phyloP scores from a whole-genome alignment of 1,284 basidiomycete genomes.

The Tilletia indica region DNA sequence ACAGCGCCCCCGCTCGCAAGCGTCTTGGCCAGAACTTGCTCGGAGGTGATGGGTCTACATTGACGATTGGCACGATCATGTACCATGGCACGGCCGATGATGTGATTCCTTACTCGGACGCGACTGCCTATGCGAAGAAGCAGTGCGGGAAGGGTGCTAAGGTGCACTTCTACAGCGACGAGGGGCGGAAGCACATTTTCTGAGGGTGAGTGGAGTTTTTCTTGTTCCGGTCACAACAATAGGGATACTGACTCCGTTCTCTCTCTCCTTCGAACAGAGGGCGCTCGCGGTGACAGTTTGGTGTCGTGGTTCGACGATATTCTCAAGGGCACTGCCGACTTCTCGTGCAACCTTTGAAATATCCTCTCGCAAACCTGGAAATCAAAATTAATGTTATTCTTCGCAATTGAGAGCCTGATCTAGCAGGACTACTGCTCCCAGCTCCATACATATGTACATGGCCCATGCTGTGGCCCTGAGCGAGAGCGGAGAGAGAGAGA shows the following conservation, averaged over 20 bases:
- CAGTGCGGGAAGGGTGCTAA: conserved; percentile 49
- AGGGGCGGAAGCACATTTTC: conserved; percentile 26
- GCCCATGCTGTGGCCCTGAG: too few relatives aligned
- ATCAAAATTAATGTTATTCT: too few relatives aligned
- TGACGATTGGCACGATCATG: conserved; percentile 42
- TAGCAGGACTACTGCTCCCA: too few relatives aligned
- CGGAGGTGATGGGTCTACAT: conserved; percentile 15
- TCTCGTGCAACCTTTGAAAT: conserved; percentile 12
- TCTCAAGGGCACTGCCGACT: conserved; percentile 12
- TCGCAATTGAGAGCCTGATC: too few relatives aligned
- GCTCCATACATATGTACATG: too few relatives aligned
- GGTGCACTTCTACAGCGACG: conserved; percentile 36
- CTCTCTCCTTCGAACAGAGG: conserved; percentile 7
- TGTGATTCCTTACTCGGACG: conserved; percentile 41
- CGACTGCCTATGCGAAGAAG: conserved; percentile 34
- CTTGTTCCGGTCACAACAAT: neutral
- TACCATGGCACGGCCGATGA: conserved; percentile 47
- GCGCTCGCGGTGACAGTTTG: neutral
- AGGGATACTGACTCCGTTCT: neutral
- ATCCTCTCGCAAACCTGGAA: too few relatives aligned
- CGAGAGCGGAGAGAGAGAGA: too few relatives aligned
- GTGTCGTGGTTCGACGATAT: conserved; percentile 15
- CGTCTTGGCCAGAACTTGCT: conserved; percentile 25
- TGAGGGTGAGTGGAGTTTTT: neutral
- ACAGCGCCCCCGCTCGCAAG: conserved; percentile 24